Evolutionary conservation across 768 basidiomycete genomes (phyloP).

Genomic region (Boletus rubroflammeus): DNA sequence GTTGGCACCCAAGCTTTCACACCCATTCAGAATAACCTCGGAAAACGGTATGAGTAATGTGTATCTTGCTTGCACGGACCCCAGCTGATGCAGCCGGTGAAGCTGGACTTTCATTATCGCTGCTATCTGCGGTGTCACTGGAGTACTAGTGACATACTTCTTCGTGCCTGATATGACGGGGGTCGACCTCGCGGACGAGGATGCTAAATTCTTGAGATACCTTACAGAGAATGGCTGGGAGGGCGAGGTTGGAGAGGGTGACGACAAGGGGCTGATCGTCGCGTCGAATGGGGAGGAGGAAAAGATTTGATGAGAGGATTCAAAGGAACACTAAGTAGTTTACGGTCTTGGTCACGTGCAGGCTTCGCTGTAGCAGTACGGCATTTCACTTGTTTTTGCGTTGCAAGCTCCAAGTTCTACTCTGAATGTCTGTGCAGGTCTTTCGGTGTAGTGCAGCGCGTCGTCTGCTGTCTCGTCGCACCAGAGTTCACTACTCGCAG

Average conservation of each 20-base stretch:
- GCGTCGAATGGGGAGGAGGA: slow-evolving; percentile 17
- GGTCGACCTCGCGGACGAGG: slow-evolving; percentile 63
- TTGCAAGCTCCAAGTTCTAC: background rate
- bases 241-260: slow-evolving; percentile 58
- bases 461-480: slow-evolving; percentile 13
- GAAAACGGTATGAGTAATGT: slow-evolving; percentile 45
- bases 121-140: slow-evolving; percentile 62
- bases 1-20: slow-evolving; percentile 68
- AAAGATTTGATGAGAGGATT: slow-evolving; percentile 2
- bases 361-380: background rate
- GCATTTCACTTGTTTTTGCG: background rate
- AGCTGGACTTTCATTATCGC: slow-evolving; percentile 69
- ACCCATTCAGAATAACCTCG: slow-evolving; percentile 64
- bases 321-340: too few relatives aligned
- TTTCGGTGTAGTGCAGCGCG: slow-evolving; percentile 14
- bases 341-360: slow-evolving; percentile 16
- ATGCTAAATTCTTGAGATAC: slow-evolving; percentile 57
- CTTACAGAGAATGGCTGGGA: slow-evolving; percentile 62
- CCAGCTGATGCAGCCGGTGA: background rate
- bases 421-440: slow-evolving; percentile 21
- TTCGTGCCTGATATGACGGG: slow-evolving; percentile 68
- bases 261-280: slow-evolving; percentile 32
- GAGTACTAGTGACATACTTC: slow-evolving; percentile 63
- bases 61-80: background rate
- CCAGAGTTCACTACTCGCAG: slow-evolving; percentile 27